Percentiles rank a stretch among this genome's conserved stretches.
Evolutionary conservation across 352 stramenopile genomes (phyloP).

Genomic region (Pythium phragmitis): DNA sequence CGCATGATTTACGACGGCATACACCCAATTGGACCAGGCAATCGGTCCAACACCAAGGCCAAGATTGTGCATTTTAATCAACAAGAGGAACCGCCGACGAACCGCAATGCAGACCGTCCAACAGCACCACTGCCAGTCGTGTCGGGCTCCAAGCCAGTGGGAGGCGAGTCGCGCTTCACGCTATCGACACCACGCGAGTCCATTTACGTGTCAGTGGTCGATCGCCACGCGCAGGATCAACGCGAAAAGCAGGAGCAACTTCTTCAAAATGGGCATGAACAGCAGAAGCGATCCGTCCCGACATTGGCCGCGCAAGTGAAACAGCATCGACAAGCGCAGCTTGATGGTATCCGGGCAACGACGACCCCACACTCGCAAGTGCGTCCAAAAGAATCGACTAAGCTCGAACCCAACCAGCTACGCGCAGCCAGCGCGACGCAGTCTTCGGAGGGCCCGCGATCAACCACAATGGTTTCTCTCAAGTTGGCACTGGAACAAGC

Average conservation of each 20-base stretch:
- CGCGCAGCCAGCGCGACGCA: background rate
- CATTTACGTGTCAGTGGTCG: constrained; percentile 40
- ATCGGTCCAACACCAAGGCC: background rate
- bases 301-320: constrained; percentile 41
- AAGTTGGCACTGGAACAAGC: constrained; percentile 4
- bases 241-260: constrained; percentile 16
- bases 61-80: background rate
- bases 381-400: background rate
- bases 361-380: background rate
- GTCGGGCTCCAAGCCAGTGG: constrained; percentile 7
- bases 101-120: background rate
- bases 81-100: background rate
- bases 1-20: constrained; percentile 51
- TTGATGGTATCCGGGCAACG: constrained; percentile 20
- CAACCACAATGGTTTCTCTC: background rate
- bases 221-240: constrained; percentile 17
- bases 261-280: background rate
- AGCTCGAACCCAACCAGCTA: background rate
- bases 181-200: constrained; percentile 48
- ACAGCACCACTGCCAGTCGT: background rate
- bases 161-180: constrained; percentile 22
- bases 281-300: background rate
- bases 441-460: background rate
- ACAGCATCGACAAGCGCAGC: constrained; percentile 41
- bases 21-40: constrained; percentile 8